Evolutionary conservation across 1,284 basidiomycete species (phyloP).

Genomic region (Microbotryum scabiosae): DNA sequence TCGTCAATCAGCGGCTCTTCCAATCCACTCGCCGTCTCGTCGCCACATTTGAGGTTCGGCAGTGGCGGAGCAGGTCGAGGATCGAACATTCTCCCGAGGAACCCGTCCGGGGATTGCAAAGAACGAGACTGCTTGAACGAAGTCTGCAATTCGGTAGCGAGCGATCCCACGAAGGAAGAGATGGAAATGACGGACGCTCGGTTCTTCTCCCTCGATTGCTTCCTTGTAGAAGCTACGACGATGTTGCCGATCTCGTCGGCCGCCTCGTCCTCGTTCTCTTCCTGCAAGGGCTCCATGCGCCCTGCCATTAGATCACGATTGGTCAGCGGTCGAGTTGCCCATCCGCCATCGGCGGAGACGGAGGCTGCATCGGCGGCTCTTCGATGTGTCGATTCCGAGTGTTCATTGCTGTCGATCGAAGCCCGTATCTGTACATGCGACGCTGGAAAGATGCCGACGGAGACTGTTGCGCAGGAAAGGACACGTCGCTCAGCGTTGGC

Average conservation of each 20-base stretch:
- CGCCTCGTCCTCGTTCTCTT: constrained; percentile 60
- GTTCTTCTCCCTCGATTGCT: constrained; percentile 5
- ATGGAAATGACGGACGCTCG: constrained; percentile 17
- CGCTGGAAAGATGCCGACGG: constrained; percentile 91
- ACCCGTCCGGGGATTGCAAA: constrained; percentile 31
- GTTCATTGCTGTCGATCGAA: constrained; percentile 79
- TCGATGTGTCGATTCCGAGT: constrained; percentile 33
- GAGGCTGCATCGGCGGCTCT: neutral
- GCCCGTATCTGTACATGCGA: constrained; percentile 84
- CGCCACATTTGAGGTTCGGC: constrained; percentile 83
- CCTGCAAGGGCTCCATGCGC: constrained; percentile 57
- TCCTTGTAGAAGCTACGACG: neutral
- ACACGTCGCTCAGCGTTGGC: neutral
- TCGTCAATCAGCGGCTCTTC: constrained; percentile 90
- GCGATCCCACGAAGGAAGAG: constrained; percentile 11
- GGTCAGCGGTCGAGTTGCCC: constrained; percentile 11
- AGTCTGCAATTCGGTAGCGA: constrained; percentile 17
- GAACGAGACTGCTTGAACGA: constrained; percentile 28
- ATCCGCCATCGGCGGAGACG: constrained; percentile 26
- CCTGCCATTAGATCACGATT: constrained; percentile 30
- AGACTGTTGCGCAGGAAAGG: constrained; percentile 52
- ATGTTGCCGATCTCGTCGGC: neutral
- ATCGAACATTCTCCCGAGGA: constrained; percentile 45
- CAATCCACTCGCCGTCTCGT: constrained; percentile 74
- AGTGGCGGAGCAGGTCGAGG: constrained; percentile 67